Base-by-base conservation (phyloP, 2,329 filamentous ascomycete genomes). In the Colletotrichum orbiculare region DNA sequence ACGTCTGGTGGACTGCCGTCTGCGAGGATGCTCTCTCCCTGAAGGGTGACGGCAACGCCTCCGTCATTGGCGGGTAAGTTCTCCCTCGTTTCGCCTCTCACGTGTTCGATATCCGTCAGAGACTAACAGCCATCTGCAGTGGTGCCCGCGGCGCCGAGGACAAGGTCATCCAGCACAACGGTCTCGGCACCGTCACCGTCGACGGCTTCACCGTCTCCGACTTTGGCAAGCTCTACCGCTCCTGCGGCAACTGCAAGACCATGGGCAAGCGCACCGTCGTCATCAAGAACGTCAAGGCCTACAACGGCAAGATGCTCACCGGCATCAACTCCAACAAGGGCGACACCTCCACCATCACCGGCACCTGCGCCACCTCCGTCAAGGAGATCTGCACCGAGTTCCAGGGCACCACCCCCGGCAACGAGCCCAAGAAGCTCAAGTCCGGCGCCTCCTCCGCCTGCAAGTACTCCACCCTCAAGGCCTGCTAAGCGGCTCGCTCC, bases 1-100 rank as follows among this genome's bases (percentile, higher is more conserved):
- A 78, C n/a, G 82, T 83, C 46, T 84, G 82, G 82, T 85, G 82
- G 64, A 77, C 79, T 57, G 77, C 81, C 35, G 80, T 83, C 52
- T 82, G 81, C 64, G 80, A 82, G 54, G 66, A 68, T 34, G 66
- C 66, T 53, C 50, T 68, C 25, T 45, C 58, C 45, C 43, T 66
- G 2, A 66, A 67, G 63, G 66, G 66, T 6, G 39, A 68, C 47
- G 66, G 66, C 59, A 64, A 68, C 64, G 65, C 65, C 60, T 46
- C 10, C 55, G 13, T 65, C 60, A 64, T 67, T 43, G 60, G 64
- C 39, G 60, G 54, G 60, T 57, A 46, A 53, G 60, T 58, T 11
- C 4, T 17, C 12, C 3, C 8, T n/a, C 2, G 2, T 4, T 17
- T 17, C 17, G 17, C 17, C 17, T 17, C 17, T 17, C 17, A 3